These are phyloP conservation scores for Eutrema yunnanense DNA, from an alignment of 345 rosid genomes.

Conservation along the genomic window DNA sequence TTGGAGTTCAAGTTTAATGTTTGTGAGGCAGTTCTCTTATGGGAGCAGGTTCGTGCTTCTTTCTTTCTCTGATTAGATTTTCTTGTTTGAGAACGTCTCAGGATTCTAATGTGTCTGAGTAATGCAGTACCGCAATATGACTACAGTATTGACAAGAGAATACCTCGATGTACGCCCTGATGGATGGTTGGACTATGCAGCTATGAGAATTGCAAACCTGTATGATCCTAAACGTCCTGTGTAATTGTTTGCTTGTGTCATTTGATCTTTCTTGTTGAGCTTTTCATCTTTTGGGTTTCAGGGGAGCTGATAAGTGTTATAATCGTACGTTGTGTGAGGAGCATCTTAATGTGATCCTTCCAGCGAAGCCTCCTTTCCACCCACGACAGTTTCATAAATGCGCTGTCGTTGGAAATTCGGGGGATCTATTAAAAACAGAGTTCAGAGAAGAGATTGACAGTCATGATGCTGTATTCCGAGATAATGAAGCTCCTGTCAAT, in stretches of 20 bases:
- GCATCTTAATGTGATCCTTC: conserved; percentile 74
- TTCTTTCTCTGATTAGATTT: not conserved
- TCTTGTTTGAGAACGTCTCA: not conserved
- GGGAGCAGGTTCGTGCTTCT: conserved; percentile 83
- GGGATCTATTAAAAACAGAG: conserved; percentile 81
- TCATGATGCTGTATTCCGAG: conserved; percentile 90
- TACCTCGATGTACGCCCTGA: conserved; percentile 86
- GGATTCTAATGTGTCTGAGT: conserved; percentile 10
- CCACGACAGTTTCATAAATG: conserved; percentile 79
- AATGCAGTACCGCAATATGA: conserved; percentile 94
- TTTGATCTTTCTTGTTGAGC: conserved; percentile 7
- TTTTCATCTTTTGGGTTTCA: conserved; percentile 27
- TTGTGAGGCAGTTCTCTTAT: conserved; percentile 77
- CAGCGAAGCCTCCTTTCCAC: conserved; percentile 78
- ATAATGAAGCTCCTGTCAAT: conserved; percentile 96
- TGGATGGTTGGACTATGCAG: conserved; percentile 96
- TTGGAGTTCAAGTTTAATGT: conserved; percentile 86
- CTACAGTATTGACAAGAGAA: conserved; percentile 91
- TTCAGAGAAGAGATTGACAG: conserved; percentile 90
- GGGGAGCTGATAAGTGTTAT: conserved; percentile 85
- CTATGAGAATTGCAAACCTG: conserved; percentile 89
- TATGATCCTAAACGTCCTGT: conserved; percentile 30
- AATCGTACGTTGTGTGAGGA: conserved; percentile 85
- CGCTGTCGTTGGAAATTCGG: conserved; percentile 95
- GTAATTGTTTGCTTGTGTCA: not conserved